Evolutionary conservation across 345 rosid genomes (phyloP), one percentile per base, ranked within the genome.

Genomic region (Brassica juncea): DNA sequence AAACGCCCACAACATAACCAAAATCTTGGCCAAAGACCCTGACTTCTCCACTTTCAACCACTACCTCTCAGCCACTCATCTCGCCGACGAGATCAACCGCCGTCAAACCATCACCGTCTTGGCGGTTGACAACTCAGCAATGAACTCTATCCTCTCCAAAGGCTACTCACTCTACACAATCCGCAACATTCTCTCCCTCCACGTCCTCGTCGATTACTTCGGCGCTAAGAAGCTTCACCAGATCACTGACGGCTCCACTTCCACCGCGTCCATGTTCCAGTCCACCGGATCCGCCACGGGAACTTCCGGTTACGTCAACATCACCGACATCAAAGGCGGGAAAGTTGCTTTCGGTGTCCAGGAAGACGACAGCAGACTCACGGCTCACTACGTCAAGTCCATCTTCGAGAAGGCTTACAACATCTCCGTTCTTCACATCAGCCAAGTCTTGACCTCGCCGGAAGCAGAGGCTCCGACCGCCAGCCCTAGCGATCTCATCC

Each of bases 171-270:
- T 91, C 57, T 83, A 84, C 87, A 89, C 96, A 12, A 62, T 95
- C 77, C 91, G 86, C 74, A 93, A 93, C 84, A 81, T 95, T 39
- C 92, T 95, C 57, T 91, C 99, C 54, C 91, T 90, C 72, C 99
- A 95, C 66, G 91, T 95, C 75, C 87, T 95, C 8, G 87, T 90
- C 15, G 98, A 95, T 82, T 95, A 93, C 89, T 95, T 86, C 70
- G 98, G 98, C 21, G 54, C 97, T 83, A 92, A 86, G 85, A 95
- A 95, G 80, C 93, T 95, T 39, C 98, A 93, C 86, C 98, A 90
- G 80, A 87, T 95, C 76, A 86, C 88, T 8, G 79, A 84, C 63
- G 92, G 97, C 57, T 78, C 92, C 1, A 82, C 97, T 8, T 75
- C 90, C 63, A 85, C 94, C 31, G 85, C 98, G 15, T 87, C 98